phyloP scores from a whole-genome alignment of 2,329 filamentous ascomycete genomes.

The Fusarium nematophilum region DNA sequence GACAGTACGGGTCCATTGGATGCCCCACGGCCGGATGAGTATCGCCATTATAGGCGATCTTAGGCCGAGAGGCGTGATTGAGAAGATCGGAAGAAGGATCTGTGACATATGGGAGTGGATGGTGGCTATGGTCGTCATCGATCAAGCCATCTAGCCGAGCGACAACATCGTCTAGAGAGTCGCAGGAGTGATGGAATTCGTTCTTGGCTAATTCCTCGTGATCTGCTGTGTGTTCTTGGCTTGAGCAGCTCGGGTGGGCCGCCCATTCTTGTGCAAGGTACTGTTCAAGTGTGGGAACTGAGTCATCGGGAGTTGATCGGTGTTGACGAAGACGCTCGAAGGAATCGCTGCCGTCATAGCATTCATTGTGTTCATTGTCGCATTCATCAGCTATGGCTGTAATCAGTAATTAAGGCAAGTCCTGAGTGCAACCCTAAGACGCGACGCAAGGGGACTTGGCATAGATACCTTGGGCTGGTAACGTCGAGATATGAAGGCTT shows the following conservation, averaged over 20 bases:
- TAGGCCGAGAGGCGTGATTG: background rate
- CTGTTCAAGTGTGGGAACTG: background rate
- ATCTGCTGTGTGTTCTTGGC: too few relatives aligned
- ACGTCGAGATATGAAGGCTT: slow-evolving; percentile 1
- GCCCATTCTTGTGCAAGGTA: background rate
- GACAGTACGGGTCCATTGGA: background rate
- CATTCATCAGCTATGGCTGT: background rate
- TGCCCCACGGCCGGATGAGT: background rate
- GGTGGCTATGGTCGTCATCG: too few relatives aligned
- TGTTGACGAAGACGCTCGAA: too few relatives aligned
- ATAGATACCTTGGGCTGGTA: slow-evolving; percentile 2
- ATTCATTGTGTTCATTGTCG: background rate
- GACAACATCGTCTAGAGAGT: too few relatives aligned
- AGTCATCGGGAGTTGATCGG: too few relatives aligned
- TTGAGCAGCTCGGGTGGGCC: background rate
- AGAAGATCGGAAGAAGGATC: background rate
- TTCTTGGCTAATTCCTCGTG: too few relatives aligned
- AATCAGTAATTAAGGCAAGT: too few relatives aligned
- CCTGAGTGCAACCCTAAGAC: too few relatives aligned
- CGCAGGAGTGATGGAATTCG: too few relatives aligned
- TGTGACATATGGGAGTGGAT: background rate
- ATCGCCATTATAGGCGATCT: background rate
- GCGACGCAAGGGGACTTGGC: background rate
- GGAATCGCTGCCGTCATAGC: too few relatives aligned
- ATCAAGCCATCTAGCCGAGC: too few relatives aligned